phyloP scores from a whole-genome alignment of 2,329 filamentous ascomycete species.

The Clarireedia paspali region DNA sequence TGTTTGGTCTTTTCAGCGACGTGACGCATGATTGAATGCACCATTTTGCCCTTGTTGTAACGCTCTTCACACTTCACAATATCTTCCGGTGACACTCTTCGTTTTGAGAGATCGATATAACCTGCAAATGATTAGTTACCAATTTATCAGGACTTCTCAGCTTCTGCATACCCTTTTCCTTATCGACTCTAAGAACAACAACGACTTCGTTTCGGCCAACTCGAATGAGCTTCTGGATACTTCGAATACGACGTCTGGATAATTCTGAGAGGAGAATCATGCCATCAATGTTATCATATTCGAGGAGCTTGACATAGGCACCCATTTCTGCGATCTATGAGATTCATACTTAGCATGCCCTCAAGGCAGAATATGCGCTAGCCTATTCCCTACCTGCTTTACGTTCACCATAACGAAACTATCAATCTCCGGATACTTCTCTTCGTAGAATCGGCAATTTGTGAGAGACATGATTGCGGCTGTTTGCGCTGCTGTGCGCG shows the following conservation, averaged over 20 bases:
- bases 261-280: slow-evolving; percentile 99
- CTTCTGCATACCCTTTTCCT: slow-evolving; percentile 73
- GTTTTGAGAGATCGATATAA: slow-evolving; percentile 98
- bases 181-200: slow-evolving; percentile 96
- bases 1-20: slow-evolving; percentile 94
- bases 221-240: slow-evolving; percentile 97
- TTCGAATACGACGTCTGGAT: slow-evolving; percentile 94
- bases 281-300: slow-evolving; percentile 99
- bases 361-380: neutral
- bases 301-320: slow-evolving; percentile 97
- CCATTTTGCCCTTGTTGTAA: slow-evolving; percentile 99
- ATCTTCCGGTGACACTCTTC: slow-evolving; percentile 94
- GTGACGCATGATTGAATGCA: slow-evolving; percentile 97
- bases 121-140: slow-evolving; percentile 37
- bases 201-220: slow-evolving; percentile 98
- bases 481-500: slow-evolving; percentile 18
- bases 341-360: slow-evolving; percentile 8
- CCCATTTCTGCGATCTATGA: slow-evolving; percentile 96
- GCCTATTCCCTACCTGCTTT: slow-evolving; percentile 64
- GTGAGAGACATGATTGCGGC: slow-evolving; percentile 81
- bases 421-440: slow-evolving; percentile 97
- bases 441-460: slow-evolving; percentile 95
- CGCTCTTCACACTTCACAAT: slow-evolving; percentile 97
- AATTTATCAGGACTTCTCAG: neutral
- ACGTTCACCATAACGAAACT: slow-evolving; percentile 99